These are phyloP conservation scores for Gelatoporia subvermispora DNA, from an alignment of 768 basidiomycete genomes.

Conservation along the genomic window DNA sequence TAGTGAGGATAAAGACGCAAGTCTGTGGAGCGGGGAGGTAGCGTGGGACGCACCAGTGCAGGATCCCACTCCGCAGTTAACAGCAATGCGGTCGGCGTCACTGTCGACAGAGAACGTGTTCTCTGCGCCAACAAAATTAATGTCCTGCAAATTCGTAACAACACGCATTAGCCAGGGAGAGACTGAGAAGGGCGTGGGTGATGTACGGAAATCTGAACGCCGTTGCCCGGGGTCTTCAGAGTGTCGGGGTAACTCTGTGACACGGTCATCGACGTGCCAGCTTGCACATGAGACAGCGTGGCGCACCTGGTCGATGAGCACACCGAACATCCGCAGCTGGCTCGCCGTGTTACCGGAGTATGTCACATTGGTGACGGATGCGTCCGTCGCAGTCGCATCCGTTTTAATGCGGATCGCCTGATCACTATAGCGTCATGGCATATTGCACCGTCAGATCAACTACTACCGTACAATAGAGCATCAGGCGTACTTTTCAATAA, in stretches of 20 bases:
- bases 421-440: conserved; percentile 27
- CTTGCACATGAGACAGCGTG: background rate
- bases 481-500: conserved; percentile 45
- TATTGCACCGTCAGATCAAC: background rate
- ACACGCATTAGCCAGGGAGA: background rate
- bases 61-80: conserved; percentile 50
- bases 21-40: background rate
- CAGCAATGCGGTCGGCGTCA: conserved; percentile 41
- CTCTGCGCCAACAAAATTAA: conserved; percentile 41
- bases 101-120: conserved; percentile 40
- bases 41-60: conserved; percentile 43
- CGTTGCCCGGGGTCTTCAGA: conserved; percentile 50
- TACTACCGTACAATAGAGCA: no score
- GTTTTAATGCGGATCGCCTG: conserved; percentile 65
- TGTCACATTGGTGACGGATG: conserved; percentile 44
- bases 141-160: conserved; percentile 32
- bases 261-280: background rate
- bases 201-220: conserved; percentile 53
- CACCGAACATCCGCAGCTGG: conserved; percentile 44
- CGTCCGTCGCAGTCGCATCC: conserved; percentile 36
- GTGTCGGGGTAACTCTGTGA: conserved; percentile 51
- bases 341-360: conserved; percentile 50
- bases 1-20: background rate
- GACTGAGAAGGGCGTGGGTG: background rate
- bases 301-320: conserved; percentile 54